Percentiles rank a stretch among this genome's conserved stretches.
phyloP scores from a whole-genome alignment of 1,139 yeast species.

The Lodderomyces orthopsilosis region DNA sequence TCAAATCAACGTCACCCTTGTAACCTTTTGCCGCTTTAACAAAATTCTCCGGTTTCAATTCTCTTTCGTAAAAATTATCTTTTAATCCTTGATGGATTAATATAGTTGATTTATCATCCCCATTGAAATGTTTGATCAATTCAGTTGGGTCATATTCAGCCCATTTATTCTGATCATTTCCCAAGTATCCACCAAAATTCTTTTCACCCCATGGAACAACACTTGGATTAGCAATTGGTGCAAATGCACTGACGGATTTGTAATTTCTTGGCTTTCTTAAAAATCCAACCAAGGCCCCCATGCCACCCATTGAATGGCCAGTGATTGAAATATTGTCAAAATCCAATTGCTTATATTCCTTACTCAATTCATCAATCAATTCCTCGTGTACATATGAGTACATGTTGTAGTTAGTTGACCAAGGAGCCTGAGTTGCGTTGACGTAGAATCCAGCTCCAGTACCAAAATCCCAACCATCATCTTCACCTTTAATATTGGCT shows the following conservation, averaged over 20 bases:
- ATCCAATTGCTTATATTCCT: slow-evolving; percentile 52
- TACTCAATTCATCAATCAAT: slow-evolving; percentile 50
- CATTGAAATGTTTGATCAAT: slow-evolving; percentile 55
- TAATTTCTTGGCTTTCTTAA: slow-evolving; percentile 71
- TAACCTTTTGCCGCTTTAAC: slow-evolving; percentile 60
- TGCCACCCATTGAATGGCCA: slow-evolving; percentile 99
- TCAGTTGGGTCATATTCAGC: slow-evolving; percentile 75
- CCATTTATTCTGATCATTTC: slow-evolving; percentile 61
- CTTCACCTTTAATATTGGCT: slow-evolving; percentile 78
- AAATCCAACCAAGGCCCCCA: slow-evolving; percentile 82
- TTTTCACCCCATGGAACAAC: slow-evolving; percentile 80
- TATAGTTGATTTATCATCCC: slow-evolving; percentile 54
- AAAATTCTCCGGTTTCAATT: slow-evolving; percentile 75
- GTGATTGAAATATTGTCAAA: slow-evolving; percentile 65
- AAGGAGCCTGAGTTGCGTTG: slow-evolving; percentile 75
- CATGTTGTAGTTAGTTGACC: slow-evolving; percentile 77
- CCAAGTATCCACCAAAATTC: slow-evolving; percentile 77
- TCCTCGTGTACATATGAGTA: slow-evolving; percentile 78
- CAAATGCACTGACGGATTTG: slow-evolving; percentile 84
- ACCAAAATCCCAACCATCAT: slow-evolving; percentile 86
- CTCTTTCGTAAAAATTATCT: slow-evolving; percentile 71
- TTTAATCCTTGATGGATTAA: slow-evolving; percentile 80
- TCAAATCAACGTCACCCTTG: slow-evolving; percentile 58
- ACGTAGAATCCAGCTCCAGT: slow-evolving; percentile 94
- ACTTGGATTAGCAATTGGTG: slow-evolving; percentile 84